These are phyloP conservation scores for Hortiboletus flavorubellus DNA, from an alignment of 768 basidiomycete species.

Conservation along the genomic window DNA sequence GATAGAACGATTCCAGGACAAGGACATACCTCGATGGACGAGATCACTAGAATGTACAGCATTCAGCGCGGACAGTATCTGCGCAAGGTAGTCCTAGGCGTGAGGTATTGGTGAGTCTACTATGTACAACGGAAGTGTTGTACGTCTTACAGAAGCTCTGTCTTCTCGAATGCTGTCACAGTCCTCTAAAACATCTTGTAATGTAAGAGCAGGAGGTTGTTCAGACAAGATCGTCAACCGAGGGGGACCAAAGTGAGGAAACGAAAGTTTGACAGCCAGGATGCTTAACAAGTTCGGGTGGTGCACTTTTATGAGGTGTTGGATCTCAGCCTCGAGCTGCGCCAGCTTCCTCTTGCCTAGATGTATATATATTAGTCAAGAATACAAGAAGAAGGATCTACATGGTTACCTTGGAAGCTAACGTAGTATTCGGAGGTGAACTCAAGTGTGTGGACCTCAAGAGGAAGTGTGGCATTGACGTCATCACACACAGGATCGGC, in stretches of 20 bases:
- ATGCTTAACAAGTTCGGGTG: conserved; percentile 66
- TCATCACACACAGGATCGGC: conserved; percentile 77
- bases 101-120: not conserved
- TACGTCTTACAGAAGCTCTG: conserved; percentile 53
- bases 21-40: conserved; percentile 62
- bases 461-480: conserved; percentile 49
- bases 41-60: conserved; percentile 62
- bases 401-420: conserved; percentile 51
- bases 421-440: conserved; percentile 71
- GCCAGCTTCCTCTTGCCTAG: conserved; percentile 66
- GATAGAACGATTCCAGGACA: not conserved
- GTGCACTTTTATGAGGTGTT: conserved; percentile 52
- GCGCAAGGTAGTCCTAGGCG: conserved; percentile 66
- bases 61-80: conserved; percentile 68
- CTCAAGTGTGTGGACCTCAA: conserved; percentile 65
- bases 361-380: not conserved
- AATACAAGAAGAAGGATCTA: not conserved
- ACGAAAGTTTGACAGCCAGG: conserved; percentile 61
- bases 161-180: conserved; percentile 72
- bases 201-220: conserved; percentile 58
- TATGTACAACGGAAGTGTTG: not conserved
- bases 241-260: conserved; percentile 49
- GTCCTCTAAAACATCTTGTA: conserved; percentile 75
- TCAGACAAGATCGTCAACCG: conserved; percentile 70
- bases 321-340: conserved; percentile 63